A percentile compares a stretch with the other conserved stretches of the same genome.
Conservation (phyloP, 768 basidiomycete species). For the Rhodotorula taiwanensis region DNA sequence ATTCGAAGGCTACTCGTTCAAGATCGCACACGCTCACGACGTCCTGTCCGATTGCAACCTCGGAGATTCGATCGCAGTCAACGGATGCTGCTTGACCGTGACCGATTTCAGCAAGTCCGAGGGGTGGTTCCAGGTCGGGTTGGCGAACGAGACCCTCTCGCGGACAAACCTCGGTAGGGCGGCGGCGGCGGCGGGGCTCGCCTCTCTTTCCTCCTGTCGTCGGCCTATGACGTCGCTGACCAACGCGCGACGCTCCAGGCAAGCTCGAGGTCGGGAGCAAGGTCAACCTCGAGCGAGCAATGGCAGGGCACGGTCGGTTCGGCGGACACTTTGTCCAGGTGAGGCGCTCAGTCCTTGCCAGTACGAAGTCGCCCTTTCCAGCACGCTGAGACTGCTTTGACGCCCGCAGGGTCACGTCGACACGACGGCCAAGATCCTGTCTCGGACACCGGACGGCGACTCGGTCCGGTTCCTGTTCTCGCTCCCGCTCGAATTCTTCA, state of each 20-base stretch:
- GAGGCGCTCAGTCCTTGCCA: conserved; percentile 27
- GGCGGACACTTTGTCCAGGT: conserved; percentile 99
- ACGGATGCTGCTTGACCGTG: conserved; percentile 80
- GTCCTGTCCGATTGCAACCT: conserved; percentile 83
- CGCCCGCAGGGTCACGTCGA: conserved; percentile 85
- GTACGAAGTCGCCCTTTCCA: too few relatives aligned
- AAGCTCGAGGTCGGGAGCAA: conserved; percentile 68
- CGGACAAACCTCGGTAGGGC: conserved; percentile 76
- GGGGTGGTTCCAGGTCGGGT: conserved; percentile 77
- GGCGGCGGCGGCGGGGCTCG: too few relatives aligned
- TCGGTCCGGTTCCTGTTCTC: conserved; percentile 79
- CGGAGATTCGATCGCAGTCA: conserved; percentile 90
- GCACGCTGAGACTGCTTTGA: too few relatives aligned
- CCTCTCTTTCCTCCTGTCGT: conserved; percentile 25
- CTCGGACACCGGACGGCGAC: conserved; percentile 67
- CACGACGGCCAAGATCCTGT: conserved; percentile 68
- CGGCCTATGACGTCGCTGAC: not conserved
- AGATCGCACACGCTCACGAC: conserved; percentile 60
- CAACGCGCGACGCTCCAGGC: conserved; percentile 49
- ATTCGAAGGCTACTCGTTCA: conserved; percentile 67
- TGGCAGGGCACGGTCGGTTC: conserved; percentile 82
- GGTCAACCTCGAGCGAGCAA: conserved; percentile 89
- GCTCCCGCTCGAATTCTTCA: conserved; percentile 48
- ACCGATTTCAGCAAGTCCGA: conserved; percentile 61
- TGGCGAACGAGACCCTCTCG: conserved; percentile 89